Base-by-base conservation (phyloP, 352 stramenopile species). In the Phytophthora palmivora region DNA sequence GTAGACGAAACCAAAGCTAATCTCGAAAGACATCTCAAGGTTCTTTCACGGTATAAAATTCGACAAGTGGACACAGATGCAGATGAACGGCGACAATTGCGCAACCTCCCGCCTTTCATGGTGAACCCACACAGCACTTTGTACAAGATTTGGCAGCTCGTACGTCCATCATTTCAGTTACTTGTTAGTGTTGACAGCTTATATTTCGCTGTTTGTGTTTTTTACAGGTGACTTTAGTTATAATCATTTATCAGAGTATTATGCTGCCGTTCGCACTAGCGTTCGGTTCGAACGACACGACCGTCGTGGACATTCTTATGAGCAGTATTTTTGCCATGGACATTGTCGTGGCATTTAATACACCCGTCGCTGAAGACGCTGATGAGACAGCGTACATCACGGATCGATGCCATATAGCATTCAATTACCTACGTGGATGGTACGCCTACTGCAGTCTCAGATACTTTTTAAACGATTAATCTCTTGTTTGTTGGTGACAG, bases 181-280 rank as follows among this genome's bases (percentile, higher is more conserved):
- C 6, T 28, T 34, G 30, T 3, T 34, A 34, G 10, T 14, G 10
- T 34, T 34, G 30, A 12, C 11, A 2, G 1, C 14, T 22, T 33
- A 15, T 5, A 36, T 9, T 41, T 51, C 50, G 24, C 38, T n/a
- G 14, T 33, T 43, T 22, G 10, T 28, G 6, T 6, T 28, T n/a
- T 28, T 28, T 3, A 28, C 44, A 92, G 83, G 54, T 71, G 4
- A 94, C 85, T 8, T 66, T 94, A 14, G 14, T 85, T 21, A 73
- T 92, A 21, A 91, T 94, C 51, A 78, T 94, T 11, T 91, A 94
- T 44, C 85, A 94, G 59, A 91, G 79, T 41, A 56, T 94, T n/a
- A 67, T 84, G 39, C 59, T 94, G 22, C 85, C 85, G 12, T 94
- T 88, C 47, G 65, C 61, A 3, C 65, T 93, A 11, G 80, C 82